Evolutionary conservation across 2,329 filamentous ascomycete species (phyloP), one percentile per base, ranked within the genome.

Genomic region (Fusarium keratoplasticum): DNA sequence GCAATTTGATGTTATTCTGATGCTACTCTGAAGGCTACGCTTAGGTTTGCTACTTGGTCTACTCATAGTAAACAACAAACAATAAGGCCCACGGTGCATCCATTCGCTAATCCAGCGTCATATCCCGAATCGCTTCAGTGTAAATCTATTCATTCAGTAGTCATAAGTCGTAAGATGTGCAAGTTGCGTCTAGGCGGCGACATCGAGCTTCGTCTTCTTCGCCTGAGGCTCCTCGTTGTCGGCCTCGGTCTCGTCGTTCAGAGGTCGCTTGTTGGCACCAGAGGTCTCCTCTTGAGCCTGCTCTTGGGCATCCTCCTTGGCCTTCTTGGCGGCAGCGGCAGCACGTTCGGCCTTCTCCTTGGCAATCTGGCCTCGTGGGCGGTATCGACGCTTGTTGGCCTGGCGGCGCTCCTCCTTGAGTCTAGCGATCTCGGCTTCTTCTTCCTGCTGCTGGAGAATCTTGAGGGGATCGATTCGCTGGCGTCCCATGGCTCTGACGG

Each of bases 311-410:
- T 70, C 27, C 42, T 67, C 11, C 9, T n/a, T 35, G 14, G 69
- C 60, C 47, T 52, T 29, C 25, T 52, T 16, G 31, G 40, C 50
- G 29, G 55, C 64, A 18, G 63, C 55, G 22, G 71, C 69, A 27
- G 67, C 72, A 33, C 58, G 57, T 58, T 74, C 63, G 5, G 71
- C 67, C 57, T 68, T 71, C 47, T 77, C 75, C 59, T 58, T 75
- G 16, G 63, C 66, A 33, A 72, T 66, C 25, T 77, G 63, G 11
- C 75, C 67, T 47, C 76, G 65, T n/a, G 72, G 72, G 14, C 71
- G 63, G 42, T 77, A 79, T 50, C 71, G 72, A n/a, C 66, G 62
- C 40, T 79, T 79, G 50, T 75, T 78, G 20, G 72, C 76, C 35
- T 69, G 59, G 11, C 74, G 72, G 27, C 67, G 65, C 55, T 74